Evolutionary conservation across 2,329 filamentous ascomycete species (phyloP), one percentile per base, ranked within the genome.

Genomic region (Trichoderma simmonsii): DNA sequence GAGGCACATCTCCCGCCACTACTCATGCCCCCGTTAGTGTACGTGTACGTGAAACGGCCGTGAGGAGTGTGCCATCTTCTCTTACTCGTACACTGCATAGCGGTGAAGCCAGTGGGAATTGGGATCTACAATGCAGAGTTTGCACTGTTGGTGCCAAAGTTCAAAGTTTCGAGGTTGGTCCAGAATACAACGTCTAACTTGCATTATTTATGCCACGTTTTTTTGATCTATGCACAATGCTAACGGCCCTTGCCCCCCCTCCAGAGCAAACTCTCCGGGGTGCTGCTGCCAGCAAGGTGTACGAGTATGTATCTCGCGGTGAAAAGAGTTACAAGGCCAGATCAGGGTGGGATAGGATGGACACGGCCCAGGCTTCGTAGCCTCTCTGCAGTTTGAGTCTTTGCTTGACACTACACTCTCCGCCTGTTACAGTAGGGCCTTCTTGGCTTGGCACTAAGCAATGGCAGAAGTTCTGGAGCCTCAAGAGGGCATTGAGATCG

Each of bases 41-140:
- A 57, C 51, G 48, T 43, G 39, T 51, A 57, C 51, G 34, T 67
- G 51, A 39, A 28, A 36, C 30, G 28, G 15, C 12, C 36, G 51
- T 28, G 36, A n/a, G 12, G 57, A 51, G 39, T 36, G 36, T 51
- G 34, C 36, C 36, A 39, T 39, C 36, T 39, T 21, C n/a, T 34
- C 61, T 18, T 57, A 7, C 34, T 6, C 9, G 14, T 54, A 7
- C n/a, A n/a, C 9, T 61, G 30, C 39, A 36, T 54, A 54, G 67
- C 39, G 67, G 67, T 70, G 67, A 69, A 24, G 57, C 28, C 57
- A 60, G n/a, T 18, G 48, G 54, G 11, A 68, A 24, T 62, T 30
- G 54, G 18, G 67, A 70, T 70, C 67, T 70, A 59, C 67, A 51
- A 28, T 69, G 65, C 65, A 68, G 36, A 30, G 30, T 34, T 60